Evolutionary conservation across 73 alveolate genomes (phyloP).

Genomic region (Paramecium primaurelia): DNA sequence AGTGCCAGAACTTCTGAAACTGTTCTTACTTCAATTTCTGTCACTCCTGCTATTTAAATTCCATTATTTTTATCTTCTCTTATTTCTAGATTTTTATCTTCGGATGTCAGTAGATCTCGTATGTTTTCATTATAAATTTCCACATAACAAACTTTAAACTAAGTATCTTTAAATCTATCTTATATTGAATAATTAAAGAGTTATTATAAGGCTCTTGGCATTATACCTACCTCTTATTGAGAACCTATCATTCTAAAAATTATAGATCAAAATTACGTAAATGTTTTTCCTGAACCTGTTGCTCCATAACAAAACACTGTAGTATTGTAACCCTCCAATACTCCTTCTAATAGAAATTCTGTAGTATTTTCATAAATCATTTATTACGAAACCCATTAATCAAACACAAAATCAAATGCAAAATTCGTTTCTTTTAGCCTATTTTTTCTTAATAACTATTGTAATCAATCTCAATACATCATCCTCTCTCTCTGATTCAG

Average conservation of each 20-base stretch:
- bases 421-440: conserved; percentile 91
- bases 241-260: conserved; percentile 83
- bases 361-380: conserved; percentile 89
- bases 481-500: conserved; percentile 43
- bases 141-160: conserved; percentile 83
- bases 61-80: conserved; percentile 95
- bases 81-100: conserved; percentile 80
- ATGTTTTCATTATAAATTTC: conserved; percentile 94
- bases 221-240: conserved; percentile 89
- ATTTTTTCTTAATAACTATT: conserved; percentile 79
- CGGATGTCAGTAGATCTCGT: conserved; percentile 81
- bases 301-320: conserved; percentile 99
- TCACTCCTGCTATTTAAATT: conserved; percentile 80
- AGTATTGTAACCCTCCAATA: conserved; percentile 94
- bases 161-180: conserved; percentile 59
- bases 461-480: conserved; percentile 46
- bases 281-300: conserved; percentile 99
- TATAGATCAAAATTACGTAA: conserved; percentile 68
- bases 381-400: conserved; percentile 75
- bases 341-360: conserved; percentile 89
- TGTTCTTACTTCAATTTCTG: conserved; percentile 86
- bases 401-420: conserved; percentile 97
- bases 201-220: conserved; percentile 85
- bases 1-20: conserved; percentile 86
- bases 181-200: conserved; percentile 68